Conservation (phyloP, 2,329 filamentous ascomycete species). For the Epichloe baconii region DNA sequence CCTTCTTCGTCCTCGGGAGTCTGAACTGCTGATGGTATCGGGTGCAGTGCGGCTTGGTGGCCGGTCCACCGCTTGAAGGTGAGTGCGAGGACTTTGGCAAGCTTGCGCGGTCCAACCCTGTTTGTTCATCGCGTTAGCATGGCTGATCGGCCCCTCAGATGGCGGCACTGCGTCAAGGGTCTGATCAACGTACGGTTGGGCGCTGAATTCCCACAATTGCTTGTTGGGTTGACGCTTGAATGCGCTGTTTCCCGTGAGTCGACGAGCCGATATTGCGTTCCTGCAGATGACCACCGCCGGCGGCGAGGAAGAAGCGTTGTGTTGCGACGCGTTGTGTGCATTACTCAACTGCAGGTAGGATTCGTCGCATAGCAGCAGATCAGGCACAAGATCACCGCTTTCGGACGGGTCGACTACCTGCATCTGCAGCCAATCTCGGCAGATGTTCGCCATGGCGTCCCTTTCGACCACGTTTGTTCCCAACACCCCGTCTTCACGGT, state of each 20-base stretch:
- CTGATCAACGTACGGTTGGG: conserved; percentile 18
- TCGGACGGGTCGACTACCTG: conserved; percentile 11
- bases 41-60: conserved; percentile 1
- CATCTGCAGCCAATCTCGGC: conserved; percentile 21
- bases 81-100: conserved; percentile 11
- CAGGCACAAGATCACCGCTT: conserved; percentile 10
- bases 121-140: background rate
- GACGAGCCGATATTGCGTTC: conserved; percentile 2
- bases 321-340: conserved; percentile 8
- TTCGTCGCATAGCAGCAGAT: conserved; percentile 15
- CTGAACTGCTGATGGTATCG: background rate
- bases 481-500: conserved; percentile 1
- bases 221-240: conserved; percentile 4
- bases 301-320: conserved; percentile 4
- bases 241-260: background rate
- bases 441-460: conserved; percentile 12
- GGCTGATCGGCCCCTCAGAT: background rate
- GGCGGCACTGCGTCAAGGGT: conserved; percentile 4
- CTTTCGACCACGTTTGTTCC: conserved; percentile 5
- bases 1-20: conserved; percentile 1
- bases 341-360: conserved; percentile 13
- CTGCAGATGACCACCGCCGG: conserved; percentile 5
- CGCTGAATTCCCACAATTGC: conserved; percentile 23
- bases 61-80: conserved; percentile 5
- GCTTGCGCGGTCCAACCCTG: conserved; percentile 25